Percentiles rank a stretch among this genome's conserved stretches.
These are phyloP conservation scores for Alisma plantagoaquatica DNA, from an alignment of 106 monocot species.

Conservation along the genomic window DNA sequence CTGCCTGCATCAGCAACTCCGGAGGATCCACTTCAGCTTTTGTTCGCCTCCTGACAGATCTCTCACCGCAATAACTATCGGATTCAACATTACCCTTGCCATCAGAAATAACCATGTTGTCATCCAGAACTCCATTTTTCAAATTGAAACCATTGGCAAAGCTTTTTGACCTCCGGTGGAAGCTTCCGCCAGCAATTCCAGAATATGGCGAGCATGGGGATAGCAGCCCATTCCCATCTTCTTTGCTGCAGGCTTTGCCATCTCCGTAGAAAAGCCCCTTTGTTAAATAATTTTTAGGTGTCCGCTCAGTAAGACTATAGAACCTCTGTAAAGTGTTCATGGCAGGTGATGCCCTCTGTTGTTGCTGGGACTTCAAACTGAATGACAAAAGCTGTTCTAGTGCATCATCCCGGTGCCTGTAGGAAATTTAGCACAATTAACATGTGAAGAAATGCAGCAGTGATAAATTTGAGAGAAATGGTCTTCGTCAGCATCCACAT, in stretches of 20 bases:
- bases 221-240: conserved; percentile 13
- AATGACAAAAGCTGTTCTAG: conserved; percentile 40
- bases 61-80: conserved; percentile 16
- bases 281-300: conserved; percentile 26
- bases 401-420: conserved; percentile 20
- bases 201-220: conserved; percentile 24
- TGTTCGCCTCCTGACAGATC: conserved; percentile 58
- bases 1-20: background rate
- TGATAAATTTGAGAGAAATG: too few relatives aligned
- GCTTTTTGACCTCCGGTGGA: conserved; percentile 58
- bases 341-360: conserved; percentile 42
- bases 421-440: conserved; percentile 4
- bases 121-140: conserved; percentile 22
- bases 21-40: conserved; percentile 27
- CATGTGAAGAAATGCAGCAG: too few relatives aligned
- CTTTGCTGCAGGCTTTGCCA: conserved; percentile 12
- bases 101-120: conserved; percentile 1
- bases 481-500: too few relatives aligned
- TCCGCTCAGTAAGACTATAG: conserved; percentile 51
- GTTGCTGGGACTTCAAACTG: conserved; percentile 20
- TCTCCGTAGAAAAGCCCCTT: conserved; percentile 53
- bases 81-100: conserved; percentile 19
- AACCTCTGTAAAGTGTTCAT: conserved; percentile 84
- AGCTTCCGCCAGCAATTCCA: conserved; percentile 15
- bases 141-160: conserved; percentile 23